phyloP scores from a whole-genome alignment of 176 grass and related monocot species.

The Thinopyrum elongatum region DNA sequence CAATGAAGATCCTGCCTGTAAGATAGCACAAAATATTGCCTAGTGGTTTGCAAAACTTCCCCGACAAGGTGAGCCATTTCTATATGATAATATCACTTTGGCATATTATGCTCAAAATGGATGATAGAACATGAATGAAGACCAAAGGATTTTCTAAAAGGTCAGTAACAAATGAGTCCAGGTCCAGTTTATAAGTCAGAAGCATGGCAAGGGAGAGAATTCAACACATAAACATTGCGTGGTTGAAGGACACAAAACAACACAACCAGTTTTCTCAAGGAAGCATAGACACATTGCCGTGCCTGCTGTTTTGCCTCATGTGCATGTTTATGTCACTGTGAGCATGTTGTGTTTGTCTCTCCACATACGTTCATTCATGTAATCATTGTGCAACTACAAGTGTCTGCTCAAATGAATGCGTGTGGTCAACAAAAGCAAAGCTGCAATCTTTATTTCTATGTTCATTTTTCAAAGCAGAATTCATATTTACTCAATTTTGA shows the following conservation, averaged over 20 bases:
- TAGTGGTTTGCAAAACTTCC: not conserved
- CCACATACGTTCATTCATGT: not conserved
- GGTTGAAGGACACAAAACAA: not conserved
- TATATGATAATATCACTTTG: not conserved
- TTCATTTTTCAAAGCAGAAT: not conserved
- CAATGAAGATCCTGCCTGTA: conserved; percentile 1
- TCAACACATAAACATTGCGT: not conserved
- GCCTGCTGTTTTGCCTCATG: not conserved
- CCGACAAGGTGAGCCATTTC: not conserved
- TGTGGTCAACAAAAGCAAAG: not conserved
- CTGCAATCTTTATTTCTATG: not conserved
- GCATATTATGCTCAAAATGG: not conserved
- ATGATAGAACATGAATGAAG: conserved; percentile 7
- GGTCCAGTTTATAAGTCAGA: not conserved
- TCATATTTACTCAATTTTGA: not conserved
- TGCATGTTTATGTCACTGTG: not conserved
- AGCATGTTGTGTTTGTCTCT: not conserved
- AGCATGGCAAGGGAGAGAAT: not conserved
- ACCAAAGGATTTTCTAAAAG: not conserved
- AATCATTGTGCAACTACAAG: conserved; percentile 18
- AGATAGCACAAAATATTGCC: conserved; percentile 7
- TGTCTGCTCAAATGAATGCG: conserved; percentile 11
- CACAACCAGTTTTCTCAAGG: not conserved
- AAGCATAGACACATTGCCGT: not conserved
- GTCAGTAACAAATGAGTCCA: conserved; percentile 2